Base-by-base conservation (phyloP, 768 basidiomycete genomes). In the Butyriboletus loyo region DNA sequence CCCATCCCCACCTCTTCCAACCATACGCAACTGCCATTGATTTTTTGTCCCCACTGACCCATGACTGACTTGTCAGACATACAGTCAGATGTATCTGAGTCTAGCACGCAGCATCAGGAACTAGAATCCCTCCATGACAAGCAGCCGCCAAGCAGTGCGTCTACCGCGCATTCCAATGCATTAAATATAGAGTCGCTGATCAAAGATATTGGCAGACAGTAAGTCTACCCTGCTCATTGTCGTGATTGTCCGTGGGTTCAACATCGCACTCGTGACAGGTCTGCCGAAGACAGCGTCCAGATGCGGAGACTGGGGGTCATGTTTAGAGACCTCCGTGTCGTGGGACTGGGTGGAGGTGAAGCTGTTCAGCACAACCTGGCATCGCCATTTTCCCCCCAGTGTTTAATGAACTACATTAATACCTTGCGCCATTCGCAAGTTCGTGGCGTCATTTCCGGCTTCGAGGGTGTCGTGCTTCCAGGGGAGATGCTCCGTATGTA, bases 401-500 rank as follows among this genome's bases (percentile, higher is more conserved):
- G 75, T 8, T 57, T 80, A 19, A 32, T 73, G 25, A 65, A 65
- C 30, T 65, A 68, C 17, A 60, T 82, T 4, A 74, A 75, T 24
- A 71, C 71, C 4, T 52, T 74, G 7, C 75, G 81, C 24, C 84
- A 86, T 8, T 30, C 3, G 80, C 19, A 19, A 3, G 67, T 85
- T 7, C 77, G 83, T 13, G 79, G 77, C 52, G 87, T 89, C 42
- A 70, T 91, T 32, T 72, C 75, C 19, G 77, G 74, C 14, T 84
- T 89, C 53, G 81, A 85, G 36, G 87, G 86, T 9, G 73, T 81
- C 2, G 75, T 89, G 13, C 75, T 79, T 5, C 80, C 85, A 0
- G 86, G 86, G 15, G 86, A 90, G 70, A 89, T 91, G 89, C 75
- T 88, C 31, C 73, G 89, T 83, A 59, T 57, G 75, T 77, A 73